phyloP scores from a whole-genome alignment of 139 green algal species.

The Picochlorum sp. region DNA sequence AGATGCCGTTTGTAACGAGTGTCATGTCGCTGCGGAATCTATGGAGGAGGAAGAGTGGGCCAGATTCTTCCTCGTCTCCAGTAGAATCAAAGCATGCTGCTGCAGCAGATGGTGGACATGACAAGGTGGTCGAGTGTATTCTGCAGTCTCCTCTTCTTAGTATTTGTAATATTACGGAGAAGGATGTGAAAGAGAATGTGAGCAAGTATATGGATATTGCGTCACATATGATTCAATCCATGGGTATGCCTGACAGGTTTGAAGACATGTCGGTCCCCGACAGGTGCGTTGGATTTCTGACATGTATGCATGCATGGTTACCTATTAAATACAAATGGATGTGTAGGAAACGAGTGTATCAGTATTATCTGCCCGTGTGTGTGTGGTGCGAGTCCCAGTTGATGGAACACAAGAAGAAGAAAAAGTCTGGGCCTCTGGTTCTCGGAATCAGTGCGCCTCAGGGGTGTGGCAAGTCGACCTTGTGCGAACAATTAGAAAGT shows the following conservation, averaged over 20 bases:
- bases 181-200: slow-evolving; percentile 28
- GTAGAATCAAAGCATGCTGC: too few species aligned
- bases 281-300: not conserved
- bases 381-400: slow-evolving; percentile 73
- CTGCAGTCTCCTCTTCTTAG: slow-evolving; percentile 45
- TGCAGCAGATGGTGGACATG: not conserved
- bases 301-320: not conserved
- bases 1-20: too few species aligned
- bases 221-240: slow-evolving; percentile 21
- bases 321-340: not conserved
- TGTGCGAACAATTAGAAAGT: slow-evolving; percentile 79
- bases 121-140: slow-evolving; percentile 48
- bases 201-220: slow-evolving; percentile 40
- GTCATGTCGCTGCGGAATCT: too few species aligned
- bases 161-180: slow-evolving; percentile 26
- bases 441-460: slow-evolving; percentile 87
- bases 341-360: slow-evolving; percentile 55
- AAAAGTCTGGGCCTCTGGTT: slow-evolving; percentile 36
- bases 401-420: slow-evolving; percentile 32
- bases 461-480: slow-evolving; percentile 94
- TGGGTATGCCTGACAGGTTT: slow-evolving; percentile 33
- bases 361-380: slow-evolving; percentile 90
- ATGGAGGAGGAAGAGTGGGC: too few species aligned
- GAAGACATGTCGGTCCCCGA: slow-evolving; percentile 11
- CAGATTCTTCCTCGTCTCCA: not conserved